Base-by-base conservation (phyloP, 306 rosid genomes). In the Crataegus laevigata region DNA sequence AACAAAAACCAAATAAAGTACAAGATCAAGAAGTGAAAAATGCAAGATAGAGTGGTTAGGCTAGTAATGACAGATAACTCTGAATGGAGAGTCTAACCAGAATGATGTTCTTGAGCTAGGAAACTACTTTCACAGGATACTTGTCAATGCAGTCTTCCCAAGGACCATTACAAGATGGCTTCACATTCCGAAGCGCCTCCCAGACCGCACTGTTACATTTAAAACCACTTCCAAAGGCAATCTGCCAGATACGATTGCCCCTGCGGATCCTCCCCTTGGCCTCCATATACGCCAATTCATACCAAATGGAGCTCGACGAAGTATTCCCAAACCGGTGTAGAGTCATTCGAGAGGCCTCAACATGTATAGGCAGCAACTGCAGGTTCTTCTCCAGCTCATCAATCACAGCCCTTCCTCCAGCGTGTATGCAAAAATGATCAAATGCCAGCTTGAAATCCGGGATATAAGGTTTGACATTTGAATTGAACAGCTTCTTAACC, bases 171-270 rank as follows among this genome's bases (percentile, higher is more conserved):
- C 36, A 78, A 29, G 93, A 91, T 38, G 90, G 85, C 84, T 69
- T 84, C 68, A 91, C 89, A 71, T 84, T 85, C 52, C 78, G 72
- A 18, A 91, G 89, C 4, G 96, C 93, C 82, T 91, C 84, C 96
- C 93, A 91, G 19, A 91, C 88, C 0, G 91, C 96, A 72, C 96
- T 91, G 25, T 91, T 91, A 75, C 96, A 91, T 57, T 88, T 91
- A 72, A 91, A 91, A 36, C 96, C 96, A 78, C 93, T 91, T 28
- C 93, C 96, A 73, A 91, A 91, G n/a, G 93, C 96, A 73, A 91
- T 91, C 83, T 91, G 96, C 96, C 96, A 91, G 29, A 89, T 80
- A 58, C 88, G 89, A 67, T 91, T 84, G 47, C 96, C 91, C 78
- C 72, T 91, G 61, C 74, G 78, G 85, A 91, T 82, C 82, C 91